phyloP scores from a whole-genome alignment of 2,329 filamentous ascomycete genomes.

The Fusarium praegraminearum region DNA sequence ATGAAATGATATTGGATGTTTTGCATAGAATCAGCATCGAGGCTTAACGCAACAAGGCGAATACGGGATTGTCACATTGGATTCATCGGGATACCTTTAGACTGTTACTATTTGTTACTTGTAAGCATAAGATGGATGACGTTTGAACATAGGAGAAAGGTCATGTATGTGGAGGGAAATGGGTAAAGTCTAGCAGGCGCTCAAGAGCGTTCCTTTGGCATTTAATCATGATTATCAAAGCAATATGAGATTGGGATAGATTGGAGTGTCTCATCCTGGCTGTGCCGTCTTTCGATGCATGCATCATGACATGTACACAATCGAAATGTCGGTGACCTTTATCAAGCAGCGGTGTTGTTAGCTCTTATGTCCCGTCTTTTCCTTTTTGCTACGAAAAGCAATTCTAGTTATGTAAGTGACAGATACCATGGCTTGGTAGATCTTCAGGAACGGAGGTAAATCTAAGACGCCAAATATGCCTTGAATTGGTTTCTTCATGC shows the following conservation, averaged over 20 bases:
- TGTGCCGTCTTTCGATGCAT: not conserved
- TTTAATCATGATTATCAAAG: conserved; percentile 24
- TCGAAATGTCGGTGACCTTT: conserved; percentile 7
- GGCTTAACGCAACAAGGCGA: conserved; percentile 28
- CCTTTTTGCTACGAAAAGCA: not conserved
- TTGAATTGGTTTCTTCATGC: not conserved
- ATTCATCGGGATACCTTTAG: conserved; percentile 50
- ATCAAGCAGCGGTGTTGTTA: not conserved
- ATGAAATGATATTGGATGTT: conserved; percentile 44
- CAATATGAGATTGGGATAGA: conserved; percentile 35
- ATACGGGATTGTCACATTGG: conserved; percentile 29
- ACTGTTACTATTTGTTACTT: conserved; percentile 45
- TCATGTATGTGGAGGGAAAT: conserved; percentile 26
- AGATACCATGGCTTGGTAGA: conserved; percentile 2
- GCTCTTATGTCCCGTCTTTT: not conserved
- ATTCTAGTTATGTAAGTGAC: not conserved
- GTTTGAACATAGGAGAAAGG: conserved; percentile 18
- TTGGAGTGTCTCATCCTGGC: not conserved
- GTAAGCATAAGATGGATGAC: conserved; percentile 28
- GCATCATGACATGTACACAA: not conserved
- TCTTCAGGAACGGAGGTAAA: conserved; percentile 1
- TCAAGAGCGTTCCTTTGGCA: conserved; percentile 22
- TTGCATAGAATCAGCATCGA: conserved; percentile 45
- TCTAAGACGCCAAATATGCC: not conserved
- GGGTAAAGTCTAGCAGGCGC: conserved; percentile 18